Evolutionary conservation across 129 eudicot genomes (phyloP), one percentile per base, ranked within the genome.

Genomic region (Centaurea solstitialis): DNA sequence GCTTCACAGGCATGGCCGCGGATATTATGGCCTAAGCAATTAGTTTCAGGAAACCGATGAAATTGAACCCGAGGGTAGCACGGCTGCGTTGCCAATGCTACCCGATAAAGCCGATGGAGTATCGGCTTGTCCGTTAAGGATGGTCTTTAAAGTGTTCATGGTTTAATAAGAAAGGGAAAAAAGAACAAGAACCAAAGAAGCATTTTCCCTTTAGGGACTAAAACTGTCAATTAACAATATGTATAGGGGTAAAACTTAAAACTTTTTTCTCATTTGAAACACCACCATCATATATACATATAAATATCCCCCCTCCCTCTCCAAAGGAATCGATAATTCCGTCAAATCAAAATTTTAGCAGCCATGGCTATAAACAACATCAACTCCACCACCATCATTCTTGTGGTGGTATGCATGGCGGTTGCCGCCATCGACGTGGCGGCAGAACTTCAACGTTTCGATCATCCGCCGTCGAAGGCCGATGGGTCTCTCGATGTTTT

Each of bases 401-500:
- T 77, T 74, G 65, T 77, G 47, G 70, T 53, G 73, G 30, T 53
- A 2, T 78, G 45, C 30, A 18, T 43, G 77, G 73, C 37, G 74
- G 72, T 53, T 75, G 74, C 23, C 21, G 37, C 68, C 78, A 40
- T 41, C n/a, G 18, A 59, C 73, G 86, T 76, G 78, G 85, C 17
- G 70, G 91, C 88, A 4, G 85, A 89, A 84, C 88, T 92, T 23
- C 85, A 80, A 59, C 80, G 77, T 4, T 68, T 89, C 9, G 83
- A 83, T 12, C 98, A 91, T 38, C 70, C 10, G 70, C 85, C 88
- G 2, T 28, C 53, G 0, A 87, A 84, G 62, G 41, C 67, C 5
- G 90, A 89, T 72, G 89, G 87, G 30, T 87, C 92, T 5, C 85
- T 93, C 2, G 80, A 85, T 68, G 50, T 91, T 53, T 50, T 93